Evolutionary conservation across 2,329 filamentous ascomycete genomes (phyloP).

Genomic region (Apiospora hydei): DNA sequence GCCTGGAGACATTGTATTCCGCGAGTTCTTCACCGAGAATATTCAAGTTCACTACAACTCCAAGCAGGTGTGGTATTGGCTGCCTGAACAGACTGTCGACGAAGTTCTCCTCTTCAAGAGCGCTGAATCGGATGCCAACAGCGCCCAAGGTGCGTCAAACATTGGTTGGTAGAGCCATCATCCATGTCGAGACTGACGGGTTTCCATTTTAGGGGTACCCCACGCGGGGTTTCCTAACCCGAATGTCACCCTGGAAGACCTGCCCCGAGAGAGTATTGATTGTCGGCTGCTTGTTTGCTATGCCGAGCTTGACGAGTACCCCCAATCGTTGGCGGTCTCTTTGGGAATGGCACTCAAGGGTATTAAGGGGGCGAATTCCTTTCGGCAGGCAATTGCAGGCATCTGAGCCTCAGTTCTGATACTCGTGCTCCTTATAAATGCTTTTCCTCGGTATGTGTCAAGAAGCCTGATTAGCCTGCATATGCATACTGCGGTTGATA

Average conservation of each 20-base stretch:
- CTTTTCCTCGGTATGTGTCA: too few species aligned
- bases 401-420: too few species aligned
- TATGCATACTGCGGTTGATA: too few species aligned
- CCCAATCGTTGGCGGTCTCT: neutral
- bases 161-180: neutral
- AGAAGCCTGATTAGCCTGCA: too few species aligned
- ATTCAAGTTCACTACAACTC: neutral
- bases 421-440: too few species aligned
- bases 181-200: neutral
- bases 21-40: neutral
- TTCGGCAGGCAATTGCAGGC: too few species aligned
- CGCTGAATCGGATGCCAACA: neutral
- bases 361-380: too few species aligned
- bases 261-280: neutral
- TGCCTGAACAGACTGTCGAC: neutral
- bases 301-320: neutral
- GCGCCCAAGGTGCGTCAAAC: neutral
- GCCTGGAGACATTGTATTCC: neutral
- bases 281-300: neutral
- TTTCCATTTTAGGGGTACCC: neutral
- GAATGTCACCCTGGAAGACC: neutral
- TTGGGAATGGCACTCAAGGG: too few species aligned
- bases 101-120: neutral
- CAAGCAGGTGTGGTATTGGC: neutral
- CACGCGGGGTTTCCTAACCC: neutral